Base-by-base conservation (phyloP, 352 stramenopile genomes). In the Phytophthora meadii region DNA sequence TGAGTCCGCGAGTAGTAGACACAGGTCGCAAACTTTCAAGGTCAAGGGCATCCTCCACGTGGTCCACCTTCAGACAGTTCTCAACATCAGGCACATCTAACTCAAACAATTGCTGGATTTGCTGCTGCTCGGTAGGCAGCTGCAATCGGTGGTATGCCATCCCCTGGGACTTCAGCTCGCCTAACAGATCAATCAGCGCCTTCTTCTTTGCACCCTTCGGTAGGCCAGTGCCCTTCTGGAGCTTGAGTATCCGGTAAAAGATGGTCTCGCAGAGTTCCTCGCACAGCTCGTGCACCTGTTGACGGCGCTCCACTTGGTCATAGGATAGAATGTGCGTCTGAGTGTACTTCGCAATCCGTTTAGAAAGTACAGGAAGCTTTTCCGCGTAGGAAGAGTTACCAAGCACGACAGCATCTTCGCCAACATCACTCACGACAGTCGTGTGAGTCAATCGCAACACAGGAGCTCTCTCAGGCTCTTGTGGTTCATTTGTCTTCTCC, bases 201-300 rank as follows among this genome's bases (percentile, higher is more conserved):
- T 98, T 92, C 81, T 99, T 97, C 77, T 99, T 99, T 24, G 98
- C 94, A 46, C 91, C 93, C 77, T 98, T 98, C 0, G 94, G 94
- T 15, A 92, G 69, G 30, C 95, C 97, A 24, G 76, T 76, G 14
- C 71, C 67, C 50, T 97, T 82, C 56, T 94, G 87, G 0, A 88
- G 71, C 37, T 88, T 90, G 28, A 77, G 74, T 70, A 99, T 98
- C n/a, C 97, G 88, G 39, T 95, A 94, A 68, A 99, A 98, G 54
- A 99, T 97, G 25, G 92, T 87, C 58, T 97, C 86, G 63, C 88
- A 97, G 6, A 99, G 79, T 44, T 98, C 87, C 70, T 93, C 87
- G 65, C 90, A 94, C 24, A 94, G 51, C 44, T 89, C 79, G 3
- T 81, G 76, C 12, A 91, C 88, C 12, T 90, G 49, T 49, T 97